These are phyloP conservation scores for Lachancea meyersii DNA, from an alignment of 805 yeast species.

Conservation along the genomic window DNA sequence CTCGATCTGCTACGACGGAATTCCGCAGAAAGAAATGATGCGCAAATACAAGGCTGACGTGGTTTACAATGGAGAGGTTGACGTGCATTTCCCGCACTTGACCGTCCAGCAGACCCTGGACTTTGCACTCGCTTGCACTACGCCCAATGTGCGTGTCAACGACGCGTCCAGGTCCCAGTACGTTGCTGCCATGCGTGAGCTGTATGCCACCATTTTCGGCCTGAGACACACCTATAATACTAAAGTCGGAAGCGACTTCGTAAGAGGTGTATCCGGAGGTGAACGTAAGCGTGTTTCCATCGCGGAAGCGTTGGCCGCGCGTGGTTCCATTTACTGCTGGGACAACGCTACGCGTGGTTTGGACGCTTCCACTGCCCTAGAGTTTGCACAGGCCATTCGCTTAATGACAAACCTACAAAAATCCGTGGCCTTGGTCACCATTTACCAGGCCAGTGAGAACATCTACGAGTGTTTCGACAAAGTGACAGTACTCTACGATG, in stretches of 20 bases:
- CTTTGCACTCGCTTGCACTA: conserved; percentile 64
- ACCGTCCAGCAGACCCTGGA: conserved; percentile 68
- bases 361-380: conserved; percentile 70
- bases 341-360: conserved; percentile 76
- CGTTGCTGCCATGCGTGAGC: conserved; percentile 37
- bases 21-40: conserved; percentile 54
- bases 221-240: conserved; percentile 49
- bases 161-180: conserved; percentile 43
- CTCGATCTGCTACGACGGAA: conserved; percentile 54
- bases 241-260: conserved; percentile 49
- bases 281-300: conserved; percentile 71
- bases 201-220: conserved; percentile 43
- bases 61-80: conserved; percentile 56
- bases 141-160: conserved; percentile 51
- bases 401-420: conserved; percentile 44
- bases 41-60: conserved; percentile 49
- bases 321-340: conserved; percentile 55
- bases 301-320: conserved; percentile 58
- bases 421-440: conserved; percentile 52
- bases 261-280: conserved; percentile 70
- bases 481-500: conserved; percentile 47
- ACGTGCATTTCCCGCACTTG: conserved; percentile 69
- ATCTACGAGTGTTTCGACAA: conserved; percentile 50
- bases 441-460: conserved; percentile 55
- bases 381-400: conserved; percentile 55